Evolutionary conservation across 148 eudicot genomes (phyloP).

Genomic region (Rhododendron ovatum): DNA sequence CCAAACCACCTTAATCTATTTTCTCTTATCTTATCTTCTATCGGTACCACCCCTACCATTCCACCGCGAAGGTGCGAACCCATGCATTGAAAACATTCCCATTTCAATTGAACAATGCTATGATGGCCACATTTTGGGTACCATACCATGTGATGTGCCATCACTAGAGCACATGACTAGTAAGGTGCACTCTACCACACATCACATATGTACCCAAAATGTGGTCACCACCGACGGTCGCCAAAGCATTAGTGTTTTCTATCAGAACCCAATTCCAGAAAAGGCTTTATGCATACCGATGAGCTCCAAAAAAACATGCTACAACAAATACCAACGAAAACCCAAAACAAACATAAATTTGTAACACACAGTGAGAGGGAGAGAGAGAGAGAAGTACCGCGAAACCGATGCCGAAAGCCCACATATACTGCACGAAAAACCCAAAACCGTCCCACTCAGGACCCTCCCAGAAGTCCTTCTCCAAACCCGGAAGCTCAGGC

Average conservation of each 20-base stretch:
- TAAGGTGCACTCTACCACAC: not conserved
- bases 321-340: not conserved
- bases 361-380: not conserved
- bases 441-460: conserved; percentile 79
- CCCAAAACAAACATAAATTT: not conserved
- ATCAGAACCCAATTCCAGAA: not conserved
- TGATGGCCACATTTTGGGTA: not conserved
- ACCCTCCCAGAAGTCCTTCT: conserved; percentile 79
- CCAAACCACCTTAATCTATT: not conserved
- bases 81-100: not conserved
- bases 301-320: not conserved
- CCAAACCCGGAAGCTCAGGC: conserved; percentile 65
- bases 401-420: conserved; percentile 92
- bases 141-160: not conserved
- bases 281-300: not conserved
- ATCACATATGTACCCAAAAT: not conserved
- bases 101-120: not conserved
- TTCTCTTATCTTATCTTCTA: not conserved
- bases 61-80: not conserved
- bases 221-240: too few relatives aligned
- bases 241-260: not conserved
- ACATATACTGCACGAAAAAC: conserved; percentile 80
- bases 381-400: conserved; percentile 40
- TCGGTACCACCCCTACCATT: not conserved
- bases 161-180: not conserved